Evolutionary conservation across 257 asterid genomes (phyloP).

Genomic region (Solanum okadae): DNA sequence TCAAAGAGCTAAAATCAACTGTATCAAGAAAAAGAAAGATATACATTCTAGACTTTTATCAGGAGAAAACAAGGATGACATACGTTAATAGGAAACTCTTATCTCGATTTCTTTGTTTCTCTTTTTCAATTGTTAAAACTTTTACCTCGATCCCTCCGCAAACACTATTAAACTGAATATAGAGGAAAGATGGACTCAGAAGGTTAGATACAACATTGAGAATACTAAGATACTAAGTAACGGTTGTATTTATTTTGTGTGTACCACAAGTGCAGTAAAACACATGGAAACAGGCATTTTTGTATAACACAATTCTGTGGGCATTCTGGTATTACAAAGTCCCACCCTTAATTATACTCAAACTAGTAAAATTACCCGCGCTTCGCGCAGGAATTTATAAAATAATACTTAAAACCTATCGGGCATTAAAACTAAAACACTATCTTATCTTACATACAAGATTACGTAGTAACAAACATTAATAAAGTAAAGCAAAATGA

Average conservation of each 20-base stretch:
- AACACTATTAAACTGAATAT: neutral
- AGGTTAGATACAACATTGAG: neutral
- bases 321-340: neutral
- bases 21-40: neutral
- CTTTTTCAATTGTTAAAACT: neutral
- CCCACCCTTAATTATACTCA: neutral
- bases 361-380: neutral
- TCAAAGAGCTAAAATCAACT: neutral
- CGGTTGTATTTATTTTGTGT: neutral
- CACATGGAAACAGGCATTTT: neutral
- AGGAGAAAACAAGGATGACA: neutral
- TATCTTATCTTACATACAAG: too few species aligned
- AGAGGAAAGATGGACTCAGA: neutral
- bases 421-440: too few species aligned
- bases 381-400: too few species aligned
- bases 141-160: neutral
- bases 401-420: too few species aligned
- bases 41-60: neutral
- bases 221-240: neutral
- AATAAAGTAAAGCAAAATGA: too few species aligned
- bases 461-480: too few species aligned
- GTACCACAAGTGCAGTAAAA: neutral
- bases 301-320: neutral
- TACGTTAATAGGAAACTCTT: neutral
- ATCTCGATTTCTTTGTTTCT: neutral